Base-by-base conservation (phyloP, 164 flowering plant genomes). In the Berberis thunbergii region DNA sequence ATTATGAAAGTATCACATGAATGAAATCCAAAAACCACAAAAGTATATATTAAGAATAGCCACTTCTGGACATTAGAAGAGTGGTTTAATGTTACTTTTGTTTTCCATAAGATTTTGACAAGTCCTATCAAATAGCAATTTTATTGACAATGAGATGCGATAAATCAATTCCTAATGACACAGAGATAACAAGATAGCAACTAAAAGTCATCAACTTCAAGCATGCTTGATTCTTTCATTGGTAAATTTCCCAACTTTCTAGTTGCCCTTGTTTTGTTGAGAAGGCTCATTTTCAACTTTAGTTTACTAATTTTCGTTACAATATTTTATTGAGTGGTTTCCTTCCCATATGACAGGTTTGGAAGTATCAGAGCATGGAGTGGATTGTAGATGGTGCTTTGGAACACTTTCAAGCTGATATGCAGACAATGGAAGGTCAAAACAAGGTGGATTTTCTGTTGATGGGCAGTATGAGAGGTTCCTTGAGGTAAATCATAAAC, bases 341-440 rank as follows among this genome's bases (percentile, higher is more conserved):
- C 43, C 38, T 43, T 49, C 59, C 43, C 41, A 45, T 61, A 43
- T 43, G 70, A 41, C 70, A 93, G 98, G 76, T 87, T 13, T 88
- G 96, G 91, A 83, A 74, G 66, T 93, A 87, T 68, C 54, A 57
- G 12, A 75, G 50, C 1, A 77, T 83, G 4, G 61, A 69, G 6
- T 66, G 67, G 63, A 62, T 67, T 43, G 84, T 70, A 64, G 86
- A 79, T 73, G 52, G 76, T 77, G 86, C 86, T 48, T 61, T 93
- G 79, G 85, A 83, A 59, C 79, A 77, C 41, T 63, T 77, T n/a
- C 68, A 42, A 9, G 61, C 80, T 68, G 57, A 72, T 68, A 66
- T 77, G 5, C 77, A 76, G 59, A 85, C 83, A 50, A 77, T 74
- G 43, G 74, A 76, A 63, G 98, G 98, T 41, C 69, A 66, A 61